These are phyloP conservation scores for Umbilicus rupestris DNA, from an alignment of 164 flowering plant species.

Conservation along the genomic window DNA sequence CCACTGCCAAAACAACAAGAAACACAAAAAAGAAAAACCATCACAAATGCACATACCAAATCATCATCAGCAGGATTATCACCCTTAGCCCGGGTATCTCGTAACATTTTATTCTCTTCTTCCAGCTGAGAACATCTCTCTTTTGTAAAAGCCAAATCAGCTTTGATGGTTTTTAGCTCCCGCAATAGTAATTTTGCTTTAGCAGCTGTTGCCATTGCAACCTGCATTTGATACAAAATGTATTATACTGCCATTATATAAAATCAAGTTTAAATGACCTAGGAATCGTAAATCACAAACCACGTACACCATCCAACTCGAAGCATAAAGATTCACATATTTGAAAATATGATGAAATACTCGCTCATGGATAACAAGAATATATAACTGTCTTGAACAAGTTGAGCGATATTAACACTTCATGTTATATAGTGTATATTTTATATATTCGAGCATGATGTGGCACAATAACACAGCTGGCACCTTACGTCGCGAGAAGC, in stretches of 20 bases:
- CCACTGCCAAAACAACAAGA: neutral
- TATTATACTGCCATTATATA: neutral
- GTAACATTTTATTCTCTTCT: constrained; percentile 73
- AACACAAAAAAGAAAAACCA: neutral
- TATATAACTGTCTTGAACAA: neutral
- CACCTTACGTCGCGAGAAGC: constrained; percentile 99
- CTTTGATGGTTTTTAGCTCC: constrained; percentile 85
- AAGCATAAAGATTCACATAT: neutral
- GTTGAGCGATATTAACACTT: neutral
- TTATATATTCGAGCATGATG: neutral
- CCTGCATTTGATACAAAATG: constrained; percentile 34
- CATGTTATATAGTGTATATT: neutral
- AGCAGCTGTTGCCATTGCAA: constrained; percentile 96
- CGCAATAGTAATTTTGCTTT: constrained; percentile 88
- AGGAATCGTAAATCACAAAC: neutral
- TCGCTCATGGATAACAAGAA: neutral
- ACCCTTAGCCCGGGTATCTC: constrained; percentile 69
- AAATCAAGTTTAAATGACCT: constrained; percentile 18
- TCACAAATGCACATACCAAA: constrained; percentile 34
- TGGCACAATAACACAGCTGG: constrained; percentile 40
- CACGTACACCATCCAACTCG: neutral
- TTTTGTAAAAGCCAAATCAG: constrained; percentile 94
- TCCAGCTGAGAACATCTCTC: constrained; percentile 90
- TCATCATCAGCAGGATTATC: constrained; percentile 78
- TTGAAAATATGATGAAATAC: too few relatives aligned